Percentiles rank a stretch among this genome's conserved stretches.
phyloP scores from a whole-genome alignment of 805 yeast genomes.

The Schizosaccharomyces osmophilus region DNA sequence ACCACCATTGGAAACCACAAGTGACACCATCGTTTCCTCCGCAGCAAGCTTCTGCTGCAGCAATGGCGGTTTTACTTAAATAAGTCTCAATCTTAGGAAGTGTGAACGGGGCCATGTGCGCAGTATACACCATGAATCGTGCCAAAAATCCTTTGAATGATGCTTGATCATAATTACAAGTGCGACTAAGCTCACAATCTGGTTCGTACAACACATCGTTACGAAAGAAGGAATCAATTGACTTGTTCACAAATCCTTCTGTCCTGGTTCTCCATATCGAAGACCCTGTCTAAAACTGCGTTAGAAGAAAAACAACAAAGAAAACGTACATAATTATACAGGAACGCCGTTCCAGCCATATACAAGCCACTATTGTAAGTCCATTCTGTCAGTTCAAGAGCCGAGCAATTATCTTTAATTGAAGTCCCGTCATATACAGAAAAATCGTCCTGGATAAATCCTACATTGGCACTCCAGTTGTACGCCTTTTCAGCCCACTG shows the following conservation, averaged over 20 bases:
- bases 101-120: constrained; percentile 35
- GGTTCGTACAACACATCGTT: constrained; percentile 38
- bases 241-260: constrained; percentile 21
- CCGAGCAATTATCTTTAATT: constrained; percentile 21
- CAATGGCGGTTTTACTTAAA: constrained; percentile 30
- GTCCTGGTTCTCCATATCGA: constrained; percentile 32
- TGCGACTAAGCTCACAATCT: constrained; percentile 34
- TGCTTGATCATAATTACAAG: constrained; percentile 52
- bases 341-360: constrained; percentile 43
- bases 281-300: constrained; percentile 22
- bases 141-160: constrained; percentile 49
- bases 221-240: constrained; percentile 25
- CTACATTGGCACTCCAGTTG: constrained; percentile 38
- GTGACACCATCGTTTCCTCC: constrained; percentile 68
- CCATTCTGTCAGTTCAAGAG: constrained; percentile 34
- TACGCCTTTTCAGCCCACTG: constrained; percentile 50
- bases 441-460: constrained; percentile 17
- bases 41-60: constrained; percentile 53
- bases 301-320: not conserved
- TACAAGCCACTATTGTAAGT: constrained; percentile 50
- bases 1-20: constrained; percentile 55
- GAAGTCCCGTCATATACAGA: constrained; percentile 49
- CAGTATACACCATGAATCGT: constrained; percentile 41
- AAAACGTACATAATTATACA: constrained; percentile 23
- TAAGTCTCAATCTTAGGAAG: constrained; percentile 21